phyloP scores from a whole-genome alignment of 768 basidiomycete genomes.

The Paxillus ammoniavirescens region DNA sequence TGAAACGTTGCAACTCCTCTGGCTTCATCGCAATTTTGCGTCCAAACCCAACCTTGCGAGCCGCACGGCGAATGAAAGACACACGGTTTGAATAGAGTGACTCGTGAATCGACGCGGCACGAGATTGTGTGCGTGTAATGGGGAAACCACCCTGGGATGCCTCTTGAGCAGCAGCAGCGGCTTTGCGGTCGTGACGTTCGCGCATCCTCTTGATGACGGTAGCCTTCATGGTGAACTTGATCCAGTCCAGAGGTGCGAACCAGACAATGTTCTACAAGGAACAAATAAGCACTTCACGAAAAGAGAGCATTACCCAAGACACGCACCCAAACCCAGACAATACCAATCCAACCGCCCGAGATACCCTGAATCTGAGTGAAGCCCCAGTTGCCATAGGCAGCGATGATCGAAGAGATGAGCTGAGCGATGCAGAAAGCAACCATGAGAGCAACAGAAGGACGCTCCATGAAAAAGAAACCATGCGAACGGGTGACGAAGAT shows the following conservation, averaged over 20 bases:
- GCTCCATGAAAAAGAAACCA: constrained; percentile 96
- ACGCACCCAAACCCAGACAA: constrained; percentile 94
- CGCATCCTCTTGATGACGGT: constrained; percentile 87
- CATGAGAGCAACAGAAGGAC: constrained; percentile 86
- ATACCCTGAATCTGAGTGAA: constrained; percentile 82
- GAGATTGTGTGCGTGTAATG: constrained; percentile 84
- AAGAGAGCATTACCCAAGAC: not conserved
- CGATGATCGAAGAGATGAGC: constrained; percentile 93
- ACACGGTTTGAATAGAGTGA: constrained; percentile 95
- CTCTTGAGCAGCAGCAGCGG: constrained; percentile 37
- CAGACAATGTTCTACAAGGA: constrained; percentile 79
- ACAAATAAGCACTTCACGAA: constrained; percentile 8
- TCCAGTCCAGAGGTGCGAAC: constrained; percentile 93
- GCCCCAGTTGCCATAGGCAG: constrained; percentile 89
- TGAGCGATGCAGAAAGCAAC: constrained; percentile 91
- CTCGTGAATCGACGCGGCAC: constrained; percentile 87
- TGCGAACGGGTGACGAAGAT: constrained; percentile 97
- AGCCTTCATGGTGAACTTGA: constrained; percentile 96
- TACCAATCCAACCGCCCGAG: constrained; percentile 95
- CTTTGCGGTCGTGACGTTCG: constrained; percentile 49
- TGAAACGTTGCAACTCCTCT: constrained; percentile 84
- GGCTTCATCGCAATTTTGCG: constrained; percentile 77
- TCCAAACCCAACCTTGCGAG: constrained; percentile 86
- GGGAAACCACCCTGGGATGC: constrained; percentile 50
- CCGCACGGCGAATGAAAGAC: constrained; percentile 86